A percentile compares a stretch with the other conserved stretches of the same genome.
Evolutionary conservation across 495 filamentous ascomycete species (phyloP).

Genomic region (Neurospora intermedia): DNA sequence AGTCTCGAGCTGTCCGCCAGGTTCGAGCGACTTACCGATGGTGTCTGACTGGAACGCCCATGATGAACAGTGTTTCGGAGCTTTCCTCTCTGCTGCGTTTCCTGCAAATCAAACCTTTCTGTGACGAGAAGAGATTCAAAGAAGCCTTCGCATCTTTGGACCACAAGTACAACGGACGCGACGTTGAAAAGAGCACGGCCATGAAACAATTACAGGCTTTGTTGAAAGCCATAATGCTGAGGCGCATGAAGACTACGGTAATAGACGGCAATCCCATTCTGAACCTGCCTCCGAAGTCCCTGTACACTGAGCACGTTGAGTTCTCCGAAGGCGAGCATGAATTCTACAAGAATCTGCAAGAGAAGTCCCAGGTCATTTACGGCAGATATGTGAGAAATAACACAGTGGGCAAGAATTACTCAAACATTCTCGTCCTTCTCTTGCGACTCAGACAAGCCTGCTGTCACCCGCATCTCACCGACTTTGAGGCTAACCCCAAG

Average conservation of each 20-base stretch:
- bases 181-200: conserved; percentile 29
- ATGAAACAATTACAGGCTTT: conserved; percentile 69
- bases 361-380: conserved; percentile 54
- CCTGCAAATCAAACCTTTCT: conserved; percentile 73
- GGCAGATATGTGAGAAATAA: conserved; percentile 67
- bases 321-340: conserved; percentile 63
- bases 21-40: conserved; percentile 60
- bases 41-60: conserved; percentile 88
- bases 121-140: conserved; percentile 46
- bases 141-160: conserved; percentile 26
- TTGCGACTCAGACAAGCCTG: conserved; percentile 86
- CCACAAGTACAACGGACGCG: conserved; percentile 18
- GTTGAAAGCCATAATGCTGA: conserved; percentile 75
- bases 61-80: conserved; percentile 83
- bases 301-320: conserved; percentile 53
- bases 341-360: conserved; percentile 66
- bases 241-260: conserved; percentile 71
- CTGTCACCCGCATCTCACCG: conserved; percentile 85
- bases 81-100: conserved; percentile 77
- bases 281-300: conserved; percentile 57
- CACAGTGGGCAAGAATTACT: conserved; percentile 69
- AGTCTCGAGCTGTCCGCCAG: conserved; percentile 48
- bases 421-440: conserved; percentile 73
- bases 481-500: conserved; percentile 49
- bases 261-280: conserved; percentile 84